Conservation (phyloP, 306 rosid species). For the Potentilla sterilis region DNA sequence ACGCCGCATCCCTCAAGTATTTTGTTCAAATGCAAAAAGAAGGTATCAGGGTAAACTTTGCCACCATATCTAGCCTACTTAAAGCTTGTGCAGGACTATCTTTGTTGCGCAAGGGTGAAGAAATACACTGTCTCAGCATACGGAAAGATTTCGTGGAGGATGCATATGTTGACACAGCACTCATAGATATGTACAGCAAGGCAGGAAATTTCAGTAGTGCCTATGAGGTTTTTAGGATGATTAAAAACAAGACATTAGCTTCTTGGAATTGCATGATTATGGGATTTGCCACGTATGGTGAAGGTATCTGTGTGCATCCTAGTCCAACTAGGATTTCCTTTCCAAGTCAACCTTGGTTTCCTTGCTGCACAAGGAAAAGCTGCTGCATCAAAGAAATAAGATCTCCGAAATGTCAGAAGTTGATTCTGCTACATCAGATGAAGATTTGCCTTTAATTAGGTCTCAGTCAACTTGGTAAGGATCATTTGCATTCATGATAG, state of each 20-base stretch:
- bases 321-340: too few relatives aligned
- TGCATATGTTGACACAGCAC: slow-evolving; percentile 49
- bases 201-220: slow-evolving; percentile 53
- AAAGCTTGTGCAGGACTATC: slow-evolving; percentile 59
- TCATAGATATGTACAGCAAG: slow-evolving; percentile 57
- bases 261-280: slow-evolving; percentile 85
- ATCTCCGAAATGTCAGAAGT: too few relatives aligned
- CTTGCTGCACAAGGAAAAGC: too few relatives aligned
- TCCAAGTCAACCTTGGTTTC: too few relatives aligned
- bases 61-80: slow-evolving; percentile 56
- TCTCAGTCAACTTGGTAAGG: too few relatives aligned
- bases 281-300: slow-evolving; percentile 61
- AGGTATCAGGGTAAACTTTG: slow-evolving; percentile 50
- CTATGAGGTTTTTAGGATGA: slow-evolving; percentile 44
- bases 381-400: too few relatives aligned
- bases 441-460: too few relatives aligned
- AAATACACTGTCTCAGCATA: slow-evolving; percentile 50
- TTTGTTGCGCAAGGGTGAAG: slow-evolving; percentile 58
- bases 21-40: slow-evolving; percentile 62
- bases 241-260: slow-evolving; percentile 49
- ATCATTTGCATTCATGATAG: too few relatives aligned
- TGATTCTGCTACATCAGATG: too few relatives aligned
- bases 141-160: slow-evolving; percentile 43
- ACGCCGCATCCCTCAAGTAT: slow-evolving; percentile 38
- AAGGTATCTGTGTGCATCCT: too few relatives aligned